Evolutionary conservation across 805 yeast species (phyloP), one percentile per base, ranked within the genome.

Genomic region (Hanseniaspora vineae): DNA sequence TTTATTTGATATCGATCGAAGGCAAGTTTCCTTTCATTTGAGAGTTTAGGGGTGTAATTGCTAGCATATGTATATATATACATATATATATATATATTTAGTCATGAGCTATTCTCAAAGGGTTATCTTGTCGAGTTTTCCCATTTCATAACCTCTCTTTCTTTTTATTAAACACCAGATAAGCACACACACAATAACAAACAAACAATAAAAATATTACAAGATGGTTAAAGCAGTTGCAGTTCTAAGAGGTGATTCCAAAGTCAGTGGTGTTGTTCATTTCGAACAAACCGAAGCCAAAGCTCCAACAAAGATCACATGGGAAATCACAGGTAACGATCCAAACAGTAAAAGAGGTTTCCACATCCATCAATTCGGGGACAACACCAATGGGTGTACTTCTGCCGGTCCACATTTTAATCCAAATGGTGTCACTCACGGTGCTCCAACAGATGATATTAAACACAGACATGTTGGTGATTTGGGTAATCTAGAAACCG

Each of bases 311-410:
- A 82, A 86, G 44, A 76, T 92, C 58, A 58, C 88, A 19, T 92
- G 87, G 80, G 94, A 90, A 61, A 84, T 92, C 64, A 61, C 78
- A 50, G 98, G 98, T 66, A 86, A 88, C 70, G 81, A 78, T 55
- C 73, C 97, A 52, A 82, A 85, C 61, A 90, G 96, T 46, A 71
- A 76, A 65, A 81, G 95, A 70, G 98, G 98, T 47, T 90, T 92
- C 96, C 98, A 92, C 77, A 73, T 92, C 65, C 98, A 92, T 71
- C 83, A 86, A 65, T 92, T 92, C 62, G 98, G 98, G 73, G 98
- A 92, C 75, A 87, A 62, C 52, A 59, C 98, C 71, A 92, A 92
- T 68, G 98, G 98, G 56, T 92, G 98, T 74, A 90, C 96, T 51
- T 85, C 96, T 56, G 96, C 97, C 48, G 97, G 97, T 64, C 96